phyloP scores from a whole-genome alignment of 352 stramenopile genomes.

The Stramenopiles sp. region DNA sequence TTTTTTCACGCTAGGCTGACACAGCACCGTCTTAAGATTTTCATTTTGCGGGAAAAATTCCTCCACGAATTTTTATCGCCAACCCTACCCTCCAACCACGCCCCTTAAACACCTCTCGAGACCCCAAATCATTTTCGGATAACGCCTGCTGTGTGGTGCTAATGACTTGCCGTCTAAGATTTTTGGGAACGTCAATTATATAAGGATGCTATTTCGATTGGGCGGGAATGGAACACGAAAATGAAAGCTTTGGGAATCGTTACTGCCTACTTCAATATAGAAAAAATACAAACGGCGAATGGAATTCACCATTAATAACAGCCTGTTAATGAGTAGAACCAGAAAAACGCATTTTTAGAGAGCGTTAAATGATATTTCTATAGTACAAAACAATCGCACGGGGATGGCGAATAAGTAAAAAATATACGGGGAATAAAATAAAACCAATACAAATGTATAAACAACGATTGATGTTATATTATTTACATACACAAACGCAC shows the following conservation, averaged over 20 bases:
- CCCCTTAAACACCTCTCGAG: not conserved
- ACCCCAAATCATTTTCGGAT: not conserved
- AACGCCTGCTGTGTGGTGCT: not conserved
- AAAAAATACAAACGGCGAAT: not conserved
- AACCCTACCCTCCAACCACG: not conserved
- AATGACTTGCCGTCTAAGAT: not conserved
- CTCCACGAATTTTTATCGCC: not conserved
- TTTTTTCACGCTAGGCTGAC: not conserved
- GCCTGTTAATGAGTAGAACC: not conserved
- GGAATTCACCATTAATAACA: not conserved
- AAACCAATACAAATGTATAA: not conserved
- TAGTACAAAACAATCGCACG: not conserved
- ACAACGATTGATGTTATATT: not conserved
- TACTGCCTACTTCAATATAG: not conserved
- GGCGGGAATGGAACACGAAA: not conserved
- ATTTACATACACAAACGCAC: not conserved
- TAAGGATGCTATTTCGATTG: not conserved
- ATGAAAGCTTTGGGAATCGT: not conserved
- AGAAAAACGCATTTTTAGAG: not conserved
- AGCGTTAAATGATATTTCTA: not conserved
- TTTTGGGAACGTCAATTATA: not conserved
- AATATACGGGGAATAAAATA: not conserved
- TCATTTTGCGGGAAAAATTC: not conserved
- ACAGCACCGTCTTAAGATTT: not conserved
- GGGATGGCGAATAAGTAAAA: not conserved